A percentile compares a stretch with the other conserved stretches of the same genome.
Evolutionary conservation across 2,329 filamentous ascomycete genomes (phyloP).

Genomic region (Ramularia endophylla): DNA sequence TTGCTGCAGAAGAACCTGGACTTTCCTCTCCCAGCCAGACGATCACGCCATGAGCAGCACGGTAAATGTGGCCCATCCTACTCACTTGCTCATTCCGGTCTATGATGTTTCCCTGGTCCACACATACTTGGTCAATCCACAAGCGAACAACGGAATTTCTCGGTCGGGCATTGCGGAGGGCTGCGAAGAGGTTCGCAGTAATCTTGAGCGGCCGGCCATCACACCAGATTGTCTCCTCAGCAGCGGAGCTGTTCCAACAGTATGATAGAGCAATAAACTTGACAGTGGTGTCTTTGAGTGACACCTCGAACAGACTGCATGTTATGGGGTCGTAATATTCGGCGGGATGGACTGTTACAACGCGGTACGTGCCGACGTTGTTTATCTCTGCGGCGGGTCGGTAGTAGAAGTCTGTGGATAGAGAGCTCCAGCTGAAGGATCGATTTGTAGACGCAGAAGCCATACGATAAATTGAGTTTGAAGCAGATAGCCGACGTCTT

Average conservation of each 20-base stretch:
- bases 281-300: slow-evolving; percentile 10
- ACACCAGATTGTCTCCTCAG: slow-evolving; percentile 11
- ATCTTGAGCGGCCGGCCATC: slow-evolving; percentile 12
- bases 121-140: slow-evolving; percentile 18
- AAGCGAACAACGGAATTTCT: slow-evolving; percentile 8
- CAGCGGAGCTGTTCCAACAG: slow-evolving; percentile 11
- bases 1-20: slow-evolving; percentile 10
- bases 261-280: slow-evolving; percentile 15
- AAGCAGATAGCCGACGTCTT: neutral
- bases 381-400: slow-evolving; percentile 11
- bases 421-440: slow-evolving; percentile 9
- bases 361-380: slow-evolving; percentile 10
- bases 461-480: slow-evolving; percentile 5
- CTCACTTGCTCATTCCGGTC: slow-evolving; percentile 14
- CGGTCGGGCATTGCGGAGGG: slow-evolving; percentile 15
- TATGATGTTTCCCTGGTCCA: slow-evolving; percentile 16
- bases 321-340: slow-evolving; percentile 11
- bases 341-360: slow-evolving; percentile 13
- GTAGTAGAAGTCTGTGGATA: slow-evolving; percentile 17
- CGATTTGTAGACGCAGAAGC: slow-evolving; percentile 7
- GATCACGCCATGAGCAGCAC: slow-evolving; percentile 13
- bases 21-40: slow-evolving; percentile 17
- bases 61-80: slow-evolving; percentile 17
- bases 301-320: slow-evolving; percentile 13
- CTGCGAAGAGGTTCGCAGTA: slow-evolving; percentile 15